phyloP scores from a whole-genome alignment of 768 basidiomycete species.

The Cystobasidiopsis lactophilus region DNA sequence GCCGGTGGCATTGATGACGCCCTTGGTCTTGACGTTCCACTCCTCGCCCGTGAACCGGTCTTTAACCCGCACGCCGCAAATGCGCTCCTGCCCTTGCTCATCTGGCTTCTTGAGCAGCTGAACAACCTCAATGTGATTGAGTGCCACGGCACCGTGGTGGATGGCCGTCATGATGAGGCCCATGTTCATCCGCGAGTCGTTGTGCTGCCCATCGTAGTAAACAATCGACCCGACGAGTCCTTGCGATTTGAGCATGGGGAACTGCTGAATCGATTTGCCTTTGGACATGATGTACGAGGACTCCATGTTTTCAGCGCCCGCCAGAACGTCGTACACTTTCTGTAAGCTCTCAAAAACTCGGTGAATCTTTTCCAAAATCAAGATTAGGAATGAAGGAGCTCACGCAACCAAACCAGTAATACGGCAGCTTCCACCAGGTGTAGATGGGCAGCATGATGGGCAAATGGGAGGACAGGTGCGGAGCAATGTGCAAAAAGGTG shows the following conservation, averaged over 20 bases:
- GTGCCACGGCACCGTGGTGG: constrained; percentile 62
- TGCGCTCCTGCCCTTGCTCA: constrained; percentile 32
- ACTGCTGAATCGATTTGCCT: constrained; percentile 75
- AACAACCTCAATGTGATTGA: constrained; percentile 77
- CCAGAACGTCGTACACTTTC: constrained; percentile 89
- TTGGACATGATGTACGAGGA: constrained; percentile 84
- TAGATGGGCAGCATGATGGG: constrained; percentile 96
- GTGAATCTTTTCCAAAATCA: no score
- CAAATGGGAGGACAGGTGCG: constrained; percentile 74
- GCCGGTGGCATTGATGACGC: constrained; percentile 89
- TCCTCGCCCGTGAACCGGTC: constrained; percentile 66
- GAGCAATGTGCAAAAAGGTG: constrained; percentile 87
- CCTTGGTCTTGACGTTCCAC: constrained; percentile 67
- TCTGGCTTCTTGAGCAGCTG: constrained; percentile 38
- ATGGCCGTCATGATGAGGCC: constrained; percentile 86
- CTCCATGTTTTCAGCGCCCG: constrained; percentile 93
- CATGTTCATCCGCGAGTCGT: constrained; percentile 95
- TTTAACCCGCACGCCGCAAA: constrained; percentile 50
- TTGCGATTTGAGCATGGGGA: constrained; percentile 85
- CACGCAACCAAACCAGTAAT: constrained; percentile 83
- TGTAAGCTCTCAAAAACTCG: no score
- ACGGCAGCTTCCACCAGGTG: constrained; percentile 92
- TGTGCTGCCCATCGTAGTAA: constrained; percentile 99
- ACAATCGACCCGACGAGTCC: constrained; percentile 86
- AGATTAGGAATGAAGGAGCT: no score